Percentiles rank a stretch among this genome's conserved stretches.
Conservation (phyloP, 345 rosid species). For the Cardamine resedifolia region DNA sequence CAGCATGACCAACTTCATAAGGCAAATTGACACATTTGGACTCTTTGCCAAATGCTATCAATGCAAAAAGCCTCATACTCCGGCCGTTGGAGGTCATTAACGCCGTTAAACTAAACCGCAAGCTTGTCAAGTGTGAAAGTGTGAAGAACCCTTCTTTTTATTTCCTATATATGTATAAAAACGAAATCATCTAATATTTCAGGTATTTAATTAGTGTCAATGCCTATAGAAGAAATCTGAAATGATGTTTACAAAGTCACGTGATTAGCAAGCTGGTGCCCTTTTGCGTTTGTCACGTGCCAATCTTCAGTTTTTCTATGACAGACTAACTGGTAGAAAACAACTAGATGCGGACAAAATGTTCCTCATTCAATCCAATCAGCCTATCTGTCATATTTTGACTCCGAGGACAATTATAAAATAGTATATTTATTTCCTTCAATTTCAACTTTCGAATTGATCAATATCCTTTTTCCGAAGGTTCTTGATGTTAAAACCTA, state of each 20-base stretch:
- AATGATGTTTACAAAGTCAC: not conserved
- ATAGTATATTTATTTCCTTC: not conserved
- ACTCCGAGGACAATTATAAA: not conserved
- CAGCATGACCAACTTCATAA: conserved; percentile 81
- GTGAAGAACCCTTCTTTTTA: not conserved
- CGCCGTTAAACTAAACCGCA: conserved; percentile 39
- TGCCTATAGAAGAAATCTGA: not conserved
- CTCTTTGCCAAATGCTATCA: conserved; percentile 95
- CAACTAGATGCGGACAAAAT: conserved; percentile 18
- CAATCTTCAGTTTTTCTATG: conserved; percentile 5
- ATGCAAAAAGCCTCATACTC: conserved; percentile 62
- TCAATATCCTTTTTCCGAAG: not conserved
- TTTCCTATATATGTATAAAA: not conserved
- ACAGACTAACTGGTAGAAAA: conserved; percentile 26
- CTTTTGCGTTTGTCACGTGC: conserved; percentile 21
- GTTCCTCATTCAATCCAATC: conserved; percentile 20
- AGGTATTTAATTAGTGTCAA: not conserved
- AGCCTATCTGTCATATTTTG: conserved; percentile 13
- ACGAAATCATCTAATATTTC: not conserved
- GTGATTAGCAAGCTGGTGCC: conserved; percentile 9
- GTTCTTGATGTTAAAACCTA: not conserved
- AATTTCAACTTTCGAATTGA: not conserved
- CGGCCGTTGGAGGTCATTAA: conserved; percentile 31
- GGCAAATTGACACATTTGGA: conserved; percentile 83
- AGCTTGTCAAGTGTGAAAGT: conserved; percentile 13